These are phyloP conservation scores for Arctostaphylos glauca DNA, from an alignment of 148 eudicot species.

Conservation along the genomic window DNA sequence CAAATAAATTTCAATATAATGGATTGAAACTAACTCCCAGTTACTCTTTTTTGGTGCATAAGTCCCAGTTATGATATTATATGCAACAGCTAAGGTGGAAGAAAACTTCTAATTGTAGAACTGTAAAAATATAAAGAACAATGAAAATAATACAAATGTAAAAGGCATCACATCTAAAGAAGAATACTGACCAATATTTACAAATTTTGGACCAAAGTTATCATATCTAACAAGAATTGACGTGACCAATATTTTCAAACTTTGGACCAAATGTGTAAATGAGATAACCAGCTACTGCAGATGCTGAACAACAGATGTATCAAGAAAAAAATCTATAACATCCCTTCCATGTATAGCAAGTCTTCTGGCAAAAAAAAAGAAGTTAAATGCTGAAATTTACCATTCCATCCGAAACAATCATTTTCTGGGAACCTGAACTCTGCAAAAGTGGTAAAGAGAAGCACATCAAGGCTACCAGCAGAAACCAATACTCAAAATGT, in stretches of 20 bases:
- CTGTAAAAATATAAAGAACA: no score
- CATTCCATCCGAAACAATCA: constrained; percentile 38
- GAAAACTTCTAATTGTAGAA: no score
- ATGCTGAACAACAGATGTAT: background rate
- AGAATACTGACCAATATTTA: no score
- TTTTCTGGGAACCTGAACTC: constrained; percentile 19
- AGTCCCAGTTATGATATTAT: no score
- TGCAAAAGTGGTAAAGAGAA: constrained; percentile 10
- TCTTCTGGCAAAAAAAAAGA: background rate
- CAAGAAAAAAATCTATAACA: background rate
- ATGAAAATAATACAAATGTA: no score
- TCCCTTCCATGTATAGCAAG: background rate
- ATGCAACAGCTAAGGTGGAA: no score
- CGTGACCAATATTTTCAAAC: background rate
- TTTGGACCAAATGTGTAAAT: background rate
- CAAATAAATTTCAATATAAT: background rate
- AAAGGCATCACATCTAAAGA: no score
- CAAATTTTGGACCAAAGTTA: no score
- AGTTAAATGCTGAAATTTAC: constrained; percentile 18
- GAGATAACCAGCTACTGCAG: background rate
- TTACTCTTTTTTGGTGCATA: no score
- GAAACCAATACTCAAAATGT: background rate
- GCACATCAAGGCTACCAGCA: constrained; percentile 3
- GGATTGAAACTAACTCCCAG: no score
- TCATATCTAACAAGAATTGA: background rate